Evolutionary conservation across 306 rosid genomes (phyloP), one percentile per base, ranked within the genome.

Genomic region (Delonix regia): DNA sequence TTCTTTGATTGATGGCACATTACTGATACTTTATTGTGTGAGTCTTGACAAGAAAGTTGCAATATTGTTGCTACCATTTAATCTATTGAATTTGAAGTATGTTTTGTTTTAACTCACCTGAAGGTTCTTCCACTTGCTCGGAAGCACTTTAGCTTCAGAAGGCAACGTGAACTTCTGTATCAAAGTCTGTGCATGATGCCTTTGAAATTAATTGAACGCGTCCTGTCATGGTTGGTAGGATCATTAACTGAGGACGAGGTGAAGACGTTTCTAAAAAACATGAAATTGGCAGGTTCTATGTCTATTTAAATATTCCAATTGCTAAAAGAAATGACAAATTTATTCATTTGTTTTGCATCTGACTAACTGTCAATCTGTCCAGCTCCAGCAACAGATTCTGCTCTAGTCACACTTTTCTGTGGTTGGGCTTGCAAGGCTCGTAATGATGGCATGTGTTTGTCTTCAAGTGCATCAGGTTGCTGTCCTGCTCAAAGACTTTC

Each of bases 401-500:
- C 99, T 83, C 69, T 96, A 83, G 92, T 93, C 81, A 93, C 99
- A 18, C 97, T 96, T 65, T 93, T 96, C 77, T 87, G 88, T 80
- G 99, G 99, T 71, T 96, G 99, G 99, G 96, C 98, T 83, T 96
- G 99, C 89, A 93, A 93, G 91, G 99, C 97, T 73, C 97, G 96
- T 81, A 96, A 87, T 44, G 86, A 90, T 52, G 97, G 97, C 75
- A 82, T 86, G 79, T 93, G 99, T 83, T 77, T 90, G 86, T 93
- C 97, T 78, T 89, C 92, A 78, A 88, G 90, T 83, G 88, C 73
- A 47, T 82, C 79, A 77, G 92, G 97, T 69, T 90, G 90, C 83
- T 96, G 99, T 81, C 90, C 92, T 75, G 96, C 90, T 70, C 81
- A 81, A 83, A 83, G 83, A 79, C 57, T 88, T 48, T 57, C 73